These are phyloP conservation scores for Vanderwaltozyma yarrowii DNA, from an alignment of 805 yeast genomes.

Conservation along the genomic window DNA sequence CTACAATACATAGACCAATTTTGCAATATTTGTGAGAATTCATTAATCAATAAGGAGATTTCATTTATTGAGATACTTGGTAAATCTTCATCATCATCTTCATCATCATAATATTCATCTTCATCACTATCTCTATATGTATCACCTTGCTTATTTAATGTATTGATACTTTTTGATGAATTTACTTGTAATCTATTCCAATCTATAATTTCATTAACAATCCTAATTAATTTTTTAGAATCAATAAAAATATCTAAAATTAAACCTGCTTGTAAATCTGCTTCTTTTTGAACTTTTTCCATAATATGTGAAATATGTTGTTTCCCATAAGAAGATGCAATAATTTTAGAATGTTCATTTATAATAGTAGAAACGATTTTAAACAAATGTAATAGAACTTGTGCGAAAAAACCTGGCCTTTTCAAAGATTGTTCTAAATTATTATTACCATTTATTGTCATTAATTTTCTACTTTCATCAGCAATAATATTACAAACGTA, in stretches of 20 bases:
- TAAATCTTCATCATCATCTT: constrained; percentile 25
- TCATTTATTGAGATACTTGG: constrained; percentile 9
- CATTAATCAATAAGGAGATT: constrained; percentile 37
- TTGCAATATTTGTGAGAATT: constrained; percentile 65
- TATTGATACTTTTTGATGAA: constrained; percentile 4
- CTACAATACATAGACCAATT: constrained; percentile 77
- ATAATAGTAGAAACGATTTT: constrained; percentile 79
- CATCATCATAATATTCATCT: constrained; percentile 16
- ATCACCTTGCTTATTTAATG: no score
- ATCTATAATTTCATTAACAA: constrained; percentile 36
- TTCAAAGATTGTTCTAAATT: constrained; percentile 25
- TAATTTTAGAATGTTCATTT: constrained; percentile 75
- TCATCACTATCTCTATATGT: constrained; percentile 7
- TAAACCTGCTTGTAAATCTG: constrained; percentile 87
- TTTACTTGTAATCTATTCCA: constrained; percentile 5
- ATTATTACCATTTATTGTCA: constrained; percentile 28
- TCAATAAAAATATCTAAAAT: constrained; percentile 83
- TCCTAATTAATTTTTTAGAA: constrained; percentile 46
- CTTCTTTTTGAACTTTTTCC: constrained; percentile 68
- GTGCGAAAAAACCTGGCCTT: constrained; percentile 35
- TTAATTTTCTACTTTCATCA: constrained; percentile 60
- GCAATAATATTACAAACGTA: constrained; percentile 81
- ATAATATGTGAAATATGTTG: constrained; percentile 56
- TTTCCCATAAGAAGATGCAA: constrained; percentile 60
- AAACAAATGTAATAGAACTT: constrained; percentile 55